phyloP scores from a whole-genome alignment of 768 basidiomycete genomes.

The Collybia nuda region DNA sequence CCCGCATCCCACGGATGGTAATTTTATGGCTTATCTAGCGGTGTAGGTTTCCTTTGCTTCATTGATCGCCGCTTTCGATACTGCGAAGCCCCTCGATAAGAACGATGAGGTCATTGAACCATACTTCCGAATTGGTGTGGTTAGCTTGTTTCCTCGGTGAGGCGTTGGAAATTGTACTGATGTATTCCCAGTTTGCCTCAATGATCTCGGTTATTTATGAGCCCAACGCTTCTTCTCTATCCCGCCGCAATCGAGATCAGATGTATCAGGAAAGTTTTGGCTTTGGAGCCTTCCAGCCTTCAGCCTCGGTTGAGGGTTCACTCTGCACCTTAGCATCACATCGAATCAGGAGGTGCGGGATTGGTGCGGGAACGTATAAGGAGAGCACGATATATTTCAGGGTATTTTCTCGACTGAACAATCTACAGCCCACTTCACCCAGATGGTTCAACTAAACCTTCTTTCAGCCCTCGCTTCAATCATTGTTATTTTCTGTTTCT shows the following conservation, averaged over 20 bases:
- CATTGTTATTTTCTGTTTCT: neutral
- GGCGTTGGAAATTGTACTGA: neutral
- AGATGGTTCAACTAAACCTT: neutral
- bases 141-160: neutral
- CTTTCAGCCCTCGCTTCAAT: neutral
- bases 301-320: too few species aligned
- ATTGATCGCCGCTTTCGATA: conserved; percentile 1
- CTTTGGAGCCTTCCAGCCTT: too few species aligned
- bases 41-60: neutral
- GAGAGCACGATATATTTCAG: too few species aligned
- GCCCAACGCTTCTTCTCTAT: too few species aligned
- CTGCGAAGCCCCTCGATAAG: neutral
- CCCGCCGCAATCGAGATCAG: too few species aligned
- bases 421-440: too few species aligned
- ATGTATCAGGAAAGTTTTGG: too few species aligned
- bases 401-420: too few species aligned
- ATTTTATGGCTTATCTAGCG: neutral
- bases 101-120: neutral
- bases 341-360: too few species aligned
- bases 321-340: too few species aligned
- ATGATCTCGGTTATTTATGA: too few species aligned
- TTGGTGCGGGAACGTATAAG: too few species aligned
- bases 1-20: neutral
- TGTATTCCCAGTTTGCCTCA: conserved; percentile 4
- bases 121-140: neutral